Base-by-base conservation (phyloP, 2,329 filamentous ascomycete genomes). In the Botrytis paeoniae region DNA sequence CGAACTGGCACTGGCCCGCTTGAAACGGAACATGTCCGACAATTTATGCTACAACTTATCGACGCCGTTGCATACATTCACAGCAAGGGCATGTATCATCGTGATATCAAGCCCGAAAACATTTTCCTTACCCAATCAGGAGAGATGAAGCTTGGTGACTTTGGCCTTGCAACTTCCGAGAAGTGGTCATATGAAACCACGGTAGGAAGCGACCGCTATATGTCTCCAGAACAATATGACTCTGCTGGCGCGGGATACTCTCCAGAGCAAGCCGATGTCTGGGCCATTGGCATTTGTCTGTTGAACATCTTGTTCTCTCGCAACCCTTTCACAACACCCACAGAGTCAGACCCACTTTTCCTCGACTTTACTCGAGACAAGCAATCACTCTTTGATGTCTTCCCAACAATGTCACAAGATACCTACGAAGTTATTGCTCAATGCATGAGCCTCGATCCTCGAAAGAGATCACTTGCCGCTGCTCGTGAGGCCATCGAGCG, bases 91-190 rank as follows among this genome's bases (percentile, higher is more conserved):
- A 89, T 98, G 81, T 98, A 94, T 82, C 96, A 99, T 81, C 93
- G 96, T 75, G 96, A 99, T 83, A 98, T 99, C 89, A 99, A 99
- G 85, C 96, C 96, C 0, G 96, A 99, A 87, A 99, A 99, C 86
- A 97, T 99, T 83, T 98, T 99, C 82, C 87, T 99, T 76, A 93
- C 91, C 74, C 89, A 95, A 74, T 89, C 92, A 77, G 95, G 95
- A 71, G 88, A 91, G 57, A 93, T 98, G 92, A 99, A 99, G 85
- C 90, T 99, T 51, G 96, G 96, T 80, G 96, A 99, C 83, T 97
- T 98, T 81, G 96, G 96, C 71, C 87, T 99, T 75, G 95, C 95
- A 69, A 98, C 95, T 18, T 93, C 90, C 10, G 94, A 97, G 75
- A 87, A 90, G 78, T 97, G 94, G 94, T 97, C 93, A 37, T 92